Evolutionary conservation across 345 rosid genomes (phyloP).

Genomic region (Hevea brasiliensis): DNA sequence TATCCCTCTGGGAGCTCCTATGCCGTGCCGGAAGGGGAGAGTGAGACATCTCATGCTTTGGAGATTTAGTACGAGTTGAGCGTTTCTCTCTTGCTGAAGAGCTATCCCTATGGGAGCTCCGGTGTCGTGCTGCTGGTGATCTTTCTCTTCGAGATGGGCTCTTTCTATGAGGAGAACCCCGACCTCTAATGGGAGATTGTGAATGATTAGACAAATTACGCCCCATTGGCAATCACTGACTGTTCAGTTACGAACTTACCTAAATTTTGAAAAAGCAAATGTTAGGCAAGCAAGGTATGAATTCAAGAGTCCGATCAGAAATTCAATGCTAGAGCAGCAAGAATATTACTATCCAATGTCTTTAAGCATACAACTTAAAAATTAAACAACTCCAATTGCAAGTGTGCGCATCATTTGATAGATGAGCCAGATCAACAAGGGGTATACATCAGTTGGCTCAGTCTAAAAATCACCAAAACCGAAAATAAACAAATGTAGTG

Average conservation of each 20-base stretch:
- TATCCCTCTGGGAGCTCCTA: constrained; percentile 13
- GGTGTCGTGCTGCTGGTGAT: constrained; percentile 22
- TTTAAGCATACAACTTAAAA: background rate
- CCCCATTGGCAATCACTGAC: constrained; percentile 38
- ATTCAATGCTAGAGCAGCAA: background rate
- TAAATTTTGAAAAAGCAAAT: background rate
- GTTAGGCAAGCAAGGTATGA: background rate
- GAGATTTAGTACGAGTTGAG: constrained; percentile 38
- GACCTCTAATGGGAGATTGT: constrained; percentile 46
- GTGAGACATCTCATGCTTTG: constrained; percentile 17
- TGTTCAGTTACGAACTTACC: background rate
- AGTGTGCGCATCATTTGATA: too few species aligned
- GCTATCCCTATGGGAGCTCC: constrained; percentile 24
- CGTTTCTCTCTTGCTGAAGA: constrained; percentile 44
- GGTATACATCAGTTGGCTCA: too few species aligned
- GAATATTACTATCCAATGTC: background rate
- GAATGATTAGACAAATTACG: constrained; percentile 37
- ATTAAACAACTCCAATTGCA: background rate
- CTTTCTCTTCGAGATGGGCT: constrained; percentile 38
- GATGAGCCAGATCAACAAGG: too few species aligned
- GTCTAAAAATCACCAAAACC: too few species aligned
- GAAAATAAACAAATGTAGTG: too few species aligned
- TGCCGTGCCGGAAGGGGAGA: constrained; percentile 17
- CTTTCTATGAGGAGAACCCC: constrained; percentile 14
- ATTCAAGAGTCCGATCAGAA: background rate